Evolutionary conservation across 805 yeast genomes (phyloP), one percentile per base, ranked within the genome.

Genomic region (Metschnikowia similis): DNA sequence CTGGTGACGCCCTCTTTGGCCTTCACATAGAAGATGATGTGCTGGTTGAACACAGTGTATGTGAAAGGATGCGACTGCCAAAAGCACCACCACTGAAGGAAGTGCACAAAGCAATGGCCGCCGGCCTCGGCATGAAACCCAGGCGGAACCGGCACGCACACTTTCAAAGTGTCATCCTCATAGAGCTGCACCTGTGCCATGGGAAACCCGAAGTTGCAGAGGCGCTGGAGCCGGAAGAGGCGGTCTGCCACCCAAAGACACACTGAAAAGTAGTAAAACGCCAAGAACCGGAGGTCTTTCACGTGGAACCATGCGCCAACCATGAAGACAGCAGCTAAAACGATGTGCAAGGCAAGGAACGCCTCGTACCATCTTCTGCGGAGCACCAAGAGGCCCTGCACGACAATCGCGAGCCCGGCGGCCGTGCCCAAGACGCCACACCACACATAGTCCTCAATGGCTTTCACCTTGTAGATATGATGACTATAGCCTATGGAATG

Each of bases 31-130:
- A 70, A 58, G 2, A 65, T 51, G 5, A 55, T 47, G 27, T 54
- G 8, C 21, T 38, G 50, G 28, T 42, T 52, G 21, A 54, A 16
- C 9, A 54, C 50, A 6, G 71, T 67, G 47, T 67, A 70, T 0
- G 87, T 82, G 56, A 84, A 84, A 2, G 89, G 89, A 62, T 84
- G 89, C 0, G 87, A 81, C 57, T 84, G 84, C 81, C 84, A 80
- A 58, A 81, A 79, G 56, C 77, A 65, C 34, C 67, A 55, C 40
- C 72, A 69, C 32, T 59, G 67, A 40, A 81, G 58, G 54, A 79
- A 71, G 56, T 79, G 81, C 16, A 84, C 63, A 66, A 80, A 84
- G 29, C 81, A 81, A 62, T 80, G 84, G 26, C 84, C 83, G 1
- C 89, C 89, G 0, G 87, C 85, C 43, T 65, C 64, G 4, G 78